Evolutionary conservation across 371 early-diverging fungal genomes (phyloP).

Genomic region (Mucor piriformis): DNA sequence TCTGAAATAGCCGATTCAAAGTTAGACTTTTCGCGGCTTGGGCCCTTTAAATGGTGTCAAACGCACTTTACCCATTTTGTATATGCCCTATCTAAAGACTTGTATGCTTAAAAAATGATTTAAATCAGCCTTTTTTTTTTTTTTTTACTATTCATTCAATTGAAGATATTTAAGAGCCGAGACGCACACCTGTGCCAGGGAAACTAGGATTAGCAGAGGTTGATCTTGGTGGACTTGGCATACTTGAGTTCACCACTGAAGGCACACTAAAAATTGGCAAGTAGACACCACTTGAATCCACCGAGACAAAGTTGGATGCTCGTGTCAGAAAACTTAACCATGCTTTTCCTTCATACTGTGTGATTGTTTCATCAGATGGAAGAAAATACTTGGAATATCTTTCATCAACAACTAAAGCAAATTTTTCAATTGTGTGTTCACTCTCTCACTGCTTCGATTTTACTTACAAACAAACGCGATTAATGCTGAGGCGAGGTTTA

Average conservation of each 20-base stretch:
- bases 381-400: conserved; percentile 6
- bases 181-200: conserved; percentile 22
- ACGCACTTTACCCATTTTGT: too few species aligned
- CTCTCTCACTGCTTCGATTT: neutral
- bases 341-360: conserved; percentile 13
- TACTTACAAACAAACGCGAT: conserved; percentile 26
- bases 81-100: too few species aligned
- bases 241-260: neutral
- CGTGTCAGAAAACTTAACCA: conserved; percentile 16
- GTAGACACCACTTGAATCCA: conserved; percentile 16
- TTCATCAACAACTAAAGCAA: conserved; percentile 16
- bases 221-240: neutral
- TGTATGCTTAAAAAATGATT: too few species aligned
- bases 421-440: neutral
- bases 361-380: conserved; percentile 19
- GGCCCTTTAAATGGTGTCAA: too few species aligned
- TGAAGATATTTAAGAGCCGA: conserved; percentile 12
- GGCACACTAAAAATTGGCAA: conserved; percentile 16
- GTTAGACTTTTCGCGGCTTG: too few species aligned
- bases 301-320: conserved; percentile 21
- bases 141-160: conserved; percentile 1
- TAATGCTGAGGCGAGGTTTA: conserved; percentile 19
- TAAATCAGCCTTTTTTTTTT: too few species aligned
- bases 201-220: neutral
- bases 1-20: neutral